A percentile compares a stretch with the other conserved stretches of the same genome.
phyloP scores from a whole-genome alignment of 2,329 filamentous ascomycete genomes.

The Monilinia laxa region DNA sequence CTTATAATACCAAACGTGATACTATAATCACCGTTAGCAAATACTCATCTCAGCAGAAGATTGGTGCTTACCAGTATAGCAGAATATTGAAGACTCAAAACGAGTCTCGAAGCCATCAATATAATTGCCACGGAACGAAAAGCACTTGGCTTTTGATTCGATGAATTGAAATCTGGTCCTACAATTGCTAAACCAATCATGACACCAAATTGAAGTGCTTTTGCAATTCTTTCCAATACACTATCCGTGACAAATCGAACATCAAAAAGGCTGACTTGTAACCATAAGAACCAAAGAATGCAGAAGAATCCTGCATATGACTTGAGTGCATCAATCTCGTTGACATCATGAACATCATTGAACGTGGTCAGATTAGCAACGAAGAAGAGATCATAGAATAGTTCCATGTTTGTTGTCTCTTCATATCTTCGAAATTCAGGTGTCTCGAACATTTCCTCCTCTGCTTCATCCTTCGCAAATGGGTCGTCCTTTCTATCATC shows the following conservation, averaged over 20 bases:
- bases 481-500: slow-evolving; percentile 12
- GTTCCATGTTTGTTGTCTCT: slow-evolving; percentile 36
- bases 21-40: slow-evolving; percentile 17
- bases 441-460: slow-evolving; percentile 21
- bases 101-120: slow-evolving; percentile 42
- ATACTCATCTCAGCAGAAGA: neutral
- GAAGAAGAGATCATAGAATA: slow-evolving; percentile 62
- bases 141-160: slow-evolving; percentile 5
- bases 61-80: slow-evolving; percentile 2
- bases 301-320: slow-evolving; percentile 55
- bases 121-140: slow-evolving; percentile 36
- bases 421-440: slow-evolving; percentile 29
- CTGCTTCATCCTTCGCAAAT: slow-evolving; percentile 3
- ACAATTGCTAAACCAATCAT: slow-evolving; percentile 44
- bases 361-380: slow-evolving; percentile 60
- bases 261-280: slow-evolving; percentile 58
- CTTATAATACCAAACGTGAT: slow-evolving; percentile 32
- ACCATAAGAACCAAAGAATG: slow-evolving; percentile 56
- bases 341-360: slow-evolving; percentile 54
- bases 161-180: slow-evolving; percentile 15
- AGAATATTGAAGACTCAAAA: slow-evolving; percentile 43
- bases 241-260: slow-evolving; percentile 57
- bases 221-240: slow-evolving; percentile 54
- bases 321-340: slow-evolving; percentile 47
- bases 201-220: slow-evolving; percentile 53